Percentiles rank a stretch among this genome's conserved stretches.
Conservation (phyloP, 2,329 filamentous ascomycete genomes). For the Metarhizium rileyi region DNA sequence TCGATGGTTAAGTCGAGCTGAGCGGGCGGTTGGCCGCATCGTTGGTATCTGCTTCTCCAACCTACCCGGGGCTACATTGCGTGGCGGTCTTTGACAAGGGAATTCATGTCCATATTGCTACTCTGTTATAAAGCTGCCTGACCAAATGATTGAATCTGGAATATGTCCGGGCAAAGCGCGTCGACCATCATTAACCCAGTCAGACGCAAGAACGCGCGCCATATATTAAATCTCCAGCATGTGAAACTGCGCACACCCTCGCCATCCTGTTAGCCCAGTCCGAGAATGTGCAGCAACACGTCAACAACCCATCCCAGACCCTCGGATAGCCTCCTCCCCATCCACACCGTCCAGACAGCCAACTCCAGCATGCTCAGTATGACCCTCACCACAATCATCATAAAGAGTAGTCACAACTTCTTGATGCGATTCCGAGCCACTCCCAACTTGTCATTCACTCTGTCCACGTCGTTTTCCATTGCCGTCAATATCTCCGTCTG, state of each 20-base stretch:
- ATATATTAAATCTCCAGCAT: neutral
- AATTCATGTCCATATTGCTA: neutral
- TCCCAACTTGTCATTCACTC: slow-evolving; percentile 57
- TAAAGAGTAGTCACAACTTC: slow-evolving; percentile 45
- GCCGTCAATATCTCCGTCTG: slow-evolving; percentile 62
- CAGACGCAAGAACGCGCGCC: neutral
- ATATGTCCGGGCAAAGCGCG: neutral
- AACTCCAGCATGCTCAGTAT: slow-evolving; percentile 19
- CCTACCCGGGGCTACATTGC: no score
- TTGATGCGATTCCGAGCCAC: slow-evolving; percentile 64
- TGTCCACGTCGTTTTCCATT: slow-evolving; percentile 56
- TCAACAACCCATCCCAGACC: slow-evolving; percentile 20
- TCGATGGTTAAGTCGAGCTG: no score
- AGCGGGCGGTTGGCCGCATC: no score
- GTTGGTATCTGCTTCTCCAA: no score
- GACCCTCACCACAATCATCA: slow-evolving; percentile 16
- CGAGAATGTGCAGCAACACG: slow-evolving; percentile 17
- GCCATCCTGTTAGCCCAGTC: slow-evolving; percentile 8
- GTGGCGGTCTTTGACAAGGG: neutral
- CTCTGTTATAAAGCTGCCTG: neutral
- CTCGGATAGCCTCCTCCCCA: slow-evolving; percentile 13
- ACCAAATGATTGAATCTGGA: neutral
- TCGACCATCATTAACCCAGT: neutral
- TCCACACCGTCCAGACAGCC: slow-evolving; percentile 23
- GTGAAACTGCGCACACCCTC: neutral